phyloP scores from a whole-genome alignment of 2,329 filamentous ascomycete species.

The Fusarium anthophilum region DNA sequence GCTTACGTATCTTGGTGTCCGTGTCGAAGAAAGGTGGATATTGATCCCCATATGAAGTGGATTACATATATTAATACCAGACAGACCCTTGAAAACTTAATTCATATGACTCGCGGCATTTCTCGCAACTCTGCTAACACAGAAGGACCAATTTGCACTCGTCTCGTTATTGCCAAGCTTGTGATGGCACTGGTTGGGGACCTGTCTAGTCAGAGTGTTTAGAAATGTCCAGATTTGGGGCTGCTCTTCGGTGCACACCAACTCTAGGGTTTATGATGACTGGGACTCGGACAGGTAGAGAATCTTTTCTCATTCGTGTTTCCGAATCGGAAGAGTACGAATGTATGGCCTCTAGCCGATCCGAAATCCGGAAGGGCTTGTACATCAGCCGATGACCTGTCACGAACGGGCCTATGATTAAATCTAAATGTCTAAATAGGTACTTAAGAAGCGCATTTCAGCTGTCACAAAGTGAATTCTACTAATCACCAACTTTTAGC shows the following conservation, averaged over 20 bases:
- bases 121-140: rapidly evolving
- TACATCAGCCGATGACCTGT: background rate
- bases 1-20: background rate
- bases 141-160: background rate
- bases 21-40: background rate
- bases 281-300: background rate
- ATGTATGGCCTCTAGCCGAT: background rate
- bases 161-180: background rate
- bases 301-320: rapidly evolving
- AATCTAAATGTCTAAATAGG: rapidly evolving
- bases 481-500: too few relatives aligned
- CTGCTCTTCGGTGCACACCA: background rate
- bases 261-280: rapidly evolving
- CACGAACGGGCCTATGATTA: rapidly evolving
- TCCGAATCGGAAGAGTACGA: background rate
- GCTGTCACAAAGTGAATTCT: too few relatives aligned
- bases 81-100: background rate
- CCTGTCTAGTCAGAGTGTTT: background rate
- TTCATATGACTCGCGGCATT: background rate
- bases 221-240: rapidly evolving
- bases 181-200: background rate
- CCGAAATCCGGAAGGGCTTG: background rate
- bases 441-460: too few relatives aligned
- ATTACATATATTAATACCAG: background rate
- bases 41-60: background rate